Base-by-base conservation (phyloP, 805 yeast species). In the Maudiozyma saulgeensis region DNA sequence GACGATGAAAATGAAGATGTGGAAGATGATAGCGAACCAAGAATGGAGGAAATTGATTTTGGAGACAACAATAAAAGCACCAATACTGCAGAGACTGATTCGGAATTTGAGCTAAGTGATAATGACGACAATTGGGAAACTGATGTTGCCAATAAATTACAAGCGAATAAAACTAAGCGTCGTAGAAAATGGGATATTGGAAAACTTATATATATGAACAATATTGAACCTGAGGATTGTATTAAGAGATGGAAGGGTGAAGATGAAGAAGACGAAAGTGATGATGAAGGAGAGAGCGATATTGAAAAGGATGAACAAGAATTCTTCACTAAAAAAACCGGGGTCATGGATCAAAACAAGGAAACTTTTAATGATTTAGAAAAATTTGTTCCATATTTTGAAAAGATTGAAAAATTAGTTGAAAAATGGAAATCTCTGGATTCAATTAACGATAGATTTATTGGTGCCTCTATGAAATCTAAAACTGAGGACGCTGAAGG, bases 151-250 rank as follows among this genome's bases (percentile, higher is more conserved):
- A 63, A 79, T 4, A 81, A 76, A 56, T 70, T 86, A 50, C 72
- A 77, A 53, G 28, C 46, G 5, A 77, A 83, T n/a, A 55, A 76
- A 5, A 61, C 68, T 51, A 71, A 67, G 61, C 58, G 55, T 43
- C 73, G 69, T 58, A 78, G 73, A 67, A 73, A 71, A 51, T 87
- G 95, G 90, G 87, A 91, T 64, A 79, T 91, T 53, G 81, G 83
- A 57, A 87, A 85, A 60, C 69, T 91, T 49, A 70, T 93, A 4
- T 91, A 93, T 65, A 75, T 85, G 78, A 81, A 83, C 50, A 84
- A 87, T 56, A 73, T 88, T 41, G 78, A 80, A 12, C 90, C 97
- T 0, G 72, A 69, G 1, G 93, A 84, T 54, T 93, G 77, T 34
- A 71, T 87, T 44, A 71, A 70, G 40, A 77, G 90, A 66, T 87